Evolutionary conservation across 345 rosid genomes (phyloP).

Genomic region (Triadica sebifera): DNA sequence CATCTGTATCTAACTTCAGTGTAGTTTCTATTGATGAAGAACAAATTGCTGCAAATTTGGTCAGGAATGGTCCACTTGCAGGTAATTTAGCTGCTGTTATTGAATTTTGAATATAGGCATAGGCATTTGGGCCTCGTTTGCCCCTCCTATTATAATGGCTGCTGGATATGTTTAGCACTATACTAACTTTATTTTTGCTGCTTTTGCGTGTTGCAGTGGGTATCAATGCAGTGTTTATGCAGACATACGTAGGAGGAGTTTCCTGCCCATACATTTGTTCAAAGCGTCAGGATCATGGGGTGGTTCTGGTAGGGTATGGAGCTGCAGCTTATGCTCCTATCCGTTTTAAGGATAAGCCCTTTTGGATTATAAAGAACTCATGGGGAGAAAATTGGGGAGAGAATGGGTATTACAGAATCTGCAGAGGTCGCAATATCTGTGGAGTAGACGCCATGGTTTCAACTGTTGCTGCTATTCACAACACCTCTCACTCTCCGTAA

Average conservation of each 20-base stretch:
- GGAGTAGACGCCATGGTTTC: conserved; percentile 93
- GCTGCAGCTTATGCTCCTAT: conserved; percentile 74
- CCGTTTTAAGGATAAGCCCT: conserved; percentile 80
- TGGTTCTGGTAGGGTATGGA: conserved; percentile 83
- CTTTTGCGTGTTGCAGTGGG: conserved; percentile 50
- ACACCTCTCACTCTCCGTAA: conserved; percentile 27
- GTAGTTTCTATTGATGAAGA: conserved; percentile 80
- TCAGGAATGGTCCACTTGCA: conserved; percentile 85
- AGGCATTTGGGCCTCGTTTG: not conserved
- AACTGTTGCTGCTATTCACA: conserved; percentile 63
- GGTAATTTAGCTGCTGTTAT: conserved; percentile 22
- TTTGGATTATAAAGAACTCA: conserved; percentile 90
- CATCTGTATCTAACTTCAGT: conserved; percentile 80
- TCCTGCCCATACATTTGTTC: conserved; percentile 88
- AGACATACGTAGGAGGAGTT: conserved; percentile 84
- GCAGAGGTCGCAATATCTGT: conserved; percentile 80
- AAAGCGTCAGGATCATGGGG: conserved; percentile 81
- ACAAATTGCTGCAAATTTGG: conserved; percentile 90
- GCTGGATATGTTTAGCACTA: not conserved
- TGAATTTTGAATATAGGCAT: not conserved
- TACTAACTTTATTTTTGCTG: not conserved
- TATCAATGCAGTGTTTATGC: conserved; percentile 87
- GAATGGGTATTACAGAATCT: conserved; percentile 79
- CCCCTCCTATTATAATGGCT: not conserved
- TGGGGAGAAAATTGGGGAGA: conserved; percentile 96